Percentiles rank a stretch among this genome's conserved stretches.
These are phyloP conservation scores for Yamadazyma sp. DNA, from an alignment of 1,139 yeast species.

Conservation along the genomic window DNA sequence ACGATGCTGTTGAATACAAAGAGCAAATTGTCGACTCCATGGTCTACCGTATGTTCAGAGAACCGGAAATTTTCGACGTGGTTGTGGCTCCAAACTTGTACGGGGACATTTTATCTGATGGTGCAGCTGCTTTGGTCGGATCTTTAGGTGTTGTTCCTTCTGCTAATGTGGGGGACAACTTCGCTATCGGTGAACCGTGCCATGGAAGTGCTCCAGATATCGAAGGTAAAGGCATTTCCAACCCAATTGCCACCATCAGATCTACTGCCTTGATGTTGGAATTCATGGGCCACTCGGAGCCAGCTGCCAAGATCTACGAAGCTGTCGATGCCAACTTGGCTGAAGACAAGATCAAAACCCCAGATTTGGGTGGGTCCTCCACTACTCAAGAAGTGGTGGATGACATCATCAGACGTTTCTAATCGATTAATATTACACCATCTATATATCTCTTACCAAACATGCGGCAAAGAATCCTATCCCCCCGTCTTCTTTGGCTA, in stretches of 20 bases:
- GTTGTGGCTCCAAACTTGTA: constrained; percentile 98
- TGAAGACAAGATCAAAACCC: constrained; percentile 81
- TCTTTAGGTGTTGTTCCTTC: constrained; percentile 98
- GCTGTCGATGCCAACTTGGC: constrained; percentile 93
- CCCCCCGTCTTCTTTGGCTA: constrained; percentile 90
- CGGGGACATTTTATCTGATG: constrained; percentile 96
- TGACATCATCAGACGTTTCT: constrained; percentile 58
- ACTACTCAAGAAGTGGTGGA: constrained; percentile 83
- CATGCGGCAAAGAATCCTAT: constrained; percentile 96
- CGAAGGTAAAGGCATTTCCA: constrained; percentile 91
- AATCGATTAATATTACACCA: constrained; percentile 3
- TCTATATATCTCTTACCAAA: constrained; percentile 44
- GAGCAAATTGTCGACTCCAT: constrained; percentile 98
- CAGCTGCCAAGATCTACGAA: constrained; percentile 88
- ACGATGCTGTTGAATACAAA: constrained; percentile 62
- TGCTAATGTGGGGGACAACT: constrained; percentile 94
- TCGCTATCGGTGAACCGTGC: constrained; percentile 98
- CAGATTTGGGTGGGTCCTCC: constrained; percentile 90
- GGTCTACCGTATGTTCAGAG: constrained; percentile 98
- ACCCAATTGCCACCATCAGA: constrained; percentile 97
- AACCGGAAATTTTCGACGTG: constrained; percentile 95
- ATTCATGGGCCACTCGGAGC: constrained; percentile 86
- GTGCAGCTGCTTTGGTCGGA: constrained; percentile 98
- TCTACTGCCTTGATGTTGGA: constrained; percentile 97
- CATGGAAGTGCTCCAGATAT: constrained; percentile 99